Base-by-base conservation (phyloP, 2,329 filamentous ascomycete species). In the Diaporthe australafricana region DNA sequence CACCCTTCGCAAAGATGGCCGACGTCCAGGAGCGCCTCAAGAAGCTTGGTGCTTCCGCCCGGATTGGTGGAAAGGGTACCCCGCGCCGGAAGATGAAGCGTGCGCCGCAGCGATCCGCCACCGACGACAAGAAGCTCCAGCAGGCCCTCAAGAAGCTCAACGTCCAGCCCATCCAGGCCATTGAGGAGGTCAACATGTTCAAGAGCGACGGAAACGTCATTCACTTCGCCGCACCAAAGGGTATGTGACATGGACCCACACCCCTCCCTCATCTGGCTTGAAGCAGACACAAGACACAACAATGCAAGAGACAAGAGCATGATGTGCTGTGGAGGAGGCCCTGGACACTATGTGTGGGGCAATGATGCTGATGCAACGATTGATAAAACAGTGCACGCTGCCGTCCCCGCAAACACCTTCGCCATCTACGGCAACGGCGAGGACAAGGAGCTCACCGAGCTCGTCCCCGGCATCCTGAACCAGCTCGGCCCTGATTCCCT, bases 121-220 rank as follows among this genome's bases (percentile, higher is more conserved):
- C 94, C 85, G 96, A 99, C 84, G 96, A 99, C 92, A 98, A 98
- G 94, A 99, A 99, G 92, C 94, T 99, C 77, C 96, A 99, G 89
- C 91, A 92, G 75, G 88, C 94, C 75, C 90, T 99, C 78, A 99
- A 99, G 94, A 99, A 99, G 93, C 92, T 99, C 85, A 98, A 98
- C 87, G 96, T 97, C 73, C 96, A 99, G 91, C 96, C 96, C 81
- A 98, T 99, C 87, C 95, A 97, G 89, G 94, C 94, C 77, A 99
- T 99, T 81, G 96, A 99, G 92, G 96, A 99, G 90, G 96, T 99
- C 85, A 99, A 99, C 93, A 99, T 99, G 96, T 99, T 99, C 93
- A 99, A 99, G 93, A 93, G 94, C 83, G 96, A 99, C 84, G 96
- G 96, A 85, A 99, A 99, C 86, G 96, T 99, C 85, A 98, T 99